Percentiles rank a stretch among this genome's conserved stretches.
phyloP scores from a whole-genome alignment of 2,329 filamentous ascomycete genomes.

The Calonectria fujianensis region DNA sequence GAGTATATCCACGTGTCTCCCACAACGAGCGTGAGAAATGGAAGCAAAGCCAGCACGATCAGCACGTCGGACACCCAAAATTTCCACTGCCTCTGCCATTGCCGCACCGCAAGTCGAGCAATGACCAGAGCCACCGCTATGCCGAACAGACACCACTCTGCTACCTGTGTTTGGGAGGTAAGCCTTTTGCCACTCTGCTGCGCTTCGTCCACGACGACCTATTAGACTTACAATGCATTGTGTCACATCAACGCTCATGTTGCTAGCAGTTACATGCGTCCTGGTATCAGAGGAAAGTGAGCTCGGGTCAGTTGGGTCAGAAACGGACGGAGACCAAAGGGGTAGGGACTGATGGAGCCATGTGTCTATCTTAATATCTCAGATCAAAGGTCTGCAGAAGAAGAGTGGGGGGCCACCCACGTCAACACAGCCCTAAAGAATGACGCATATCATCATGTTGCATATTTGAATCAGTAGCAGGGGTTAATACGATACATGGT shows the following conservation, averaged over 20 bases:
- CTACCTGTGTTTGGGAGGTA: neutral
- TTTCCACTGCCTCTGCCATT: conserved; percentile 10
- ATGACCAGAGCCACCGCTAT: neutral
- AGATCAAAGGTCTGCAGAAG: neutral
- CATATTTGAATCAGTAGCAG: neutral
- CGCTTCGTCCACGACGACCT: neutral
- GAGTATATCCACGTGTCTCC: conserved; percentile 15
- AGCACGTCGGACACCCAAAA: neutral
- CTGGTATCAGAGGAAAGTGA: neutral
- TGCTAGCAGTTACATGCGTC: neutral
- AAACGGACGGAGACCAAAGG: neutral
- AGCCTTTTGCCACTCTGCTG: neutral
- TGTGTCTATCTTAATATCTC: conserved; percentile 15
- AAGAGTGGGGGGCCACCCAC: neutral
- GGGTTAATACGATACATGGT: neutral
- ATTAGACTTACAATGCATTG: conserved; percentile 13
- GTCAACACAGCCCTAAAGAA: conserved; percentile 8
- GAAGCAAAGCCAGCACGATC: neutral
- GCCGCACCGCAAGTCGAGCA: neutral
- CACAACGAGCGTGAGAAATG: neutral
- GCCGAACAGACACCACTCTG: conserved; percentile 8
- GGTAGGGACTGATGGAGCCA: neutral
- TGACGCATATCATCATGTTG: neutral
- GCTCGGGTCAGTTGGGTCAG: neutral
- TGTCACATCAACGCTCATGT: neutral